Conservation (phyloP, 2,329 filamentous ascomycete species). For the Fusarium anguioides region DNA sequence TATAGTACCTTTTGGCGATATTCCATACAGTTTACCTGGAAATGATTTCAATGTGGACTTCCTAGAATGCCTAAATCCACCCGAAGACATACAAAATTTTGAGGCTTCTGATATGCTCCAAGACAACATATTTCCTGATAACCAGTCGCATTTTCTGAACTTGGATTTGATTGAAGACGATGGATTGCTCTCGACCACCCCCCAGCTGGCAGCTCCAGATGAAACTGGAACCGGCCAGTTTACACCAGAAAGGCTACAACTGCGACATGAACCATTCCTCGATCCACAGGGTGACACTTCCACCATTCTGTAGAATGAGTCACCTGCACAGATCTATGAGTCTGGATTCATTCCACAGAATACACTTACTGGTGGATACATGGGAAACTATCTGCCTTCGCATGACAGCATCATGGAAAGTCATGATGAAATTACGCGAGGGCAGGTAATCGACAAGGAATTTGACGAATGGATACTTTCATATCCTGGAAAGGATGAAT, state of each 20-base stretch:
- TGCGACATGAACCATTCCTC: neutral
- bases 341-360: neutral
- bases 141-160: neutral
- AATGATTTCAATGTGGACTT: neutral
- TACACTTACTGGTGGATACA: neutral
- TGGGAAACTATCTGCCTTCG: neutral
- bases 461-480: neutral
- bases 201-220: neutral
- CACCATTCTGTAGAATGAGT: slow-evolving; percentile 4
- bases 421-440: neutral
- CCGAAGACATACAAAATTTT: neutral
- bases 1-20: neutral
- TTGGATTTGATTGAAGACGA: neutral
- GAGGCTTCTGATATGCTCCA: neutral
- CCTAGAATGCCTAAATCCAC: neutral
- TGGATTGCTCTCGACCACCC: neutral
- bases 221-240: neutral
- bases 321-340: neutral
- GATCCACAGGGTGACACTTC: neutral
- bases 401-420: neutral
- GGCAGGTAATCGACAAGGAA: neutral
- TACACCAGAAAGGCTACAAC: neutral
- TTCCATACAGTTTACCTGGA: neutral
- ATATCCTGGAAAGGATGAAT: neutral
- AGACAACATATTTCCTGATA: neutral